Evolutionary conservation across 768 basidiomycete genomes (phyloP), one percentile per base, ranked within the genome.

Genomic region (Hirschioporus abietinus): DNA sequence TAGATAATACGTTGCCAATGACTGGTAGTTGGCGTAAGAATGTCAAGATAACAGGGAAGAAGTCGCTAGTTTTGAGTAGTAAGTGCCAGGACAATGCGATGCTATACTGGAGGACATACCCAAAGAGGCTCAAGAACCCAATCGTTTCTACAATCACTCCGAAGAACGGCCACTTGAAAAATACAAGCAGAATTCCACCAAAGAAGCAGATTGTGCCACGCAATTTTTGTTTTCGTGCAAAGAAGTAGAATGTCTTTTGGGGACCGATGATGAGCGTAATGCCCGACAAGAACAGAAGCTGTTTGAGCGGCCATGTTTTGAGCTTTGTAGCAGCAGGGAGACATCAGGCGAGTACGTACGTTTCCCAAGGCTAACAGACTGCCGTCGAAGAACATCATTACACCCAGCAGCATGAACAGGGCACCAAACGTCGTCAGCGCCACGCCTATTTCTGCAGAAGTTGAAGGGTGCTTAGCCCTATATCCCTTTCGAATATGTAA

Each of bases 41-140:
- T n/a, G 94, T 95, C 63, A 99, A 81, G 65, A 99, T 90, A 68
- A 99, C 97, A 7, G 97, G 97, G 86, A 99, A 99, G 83, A 99
- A 99, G 79, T 98, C 96, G 60, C 96, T 99, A 69, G 35, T 59
- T 30, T n/a, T 24, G 17, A 23, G 57, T 18, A n/a, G 24, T 25
- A 30, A 59, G 58, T 63, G 68, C 63, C 64, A 35, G 66, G 62
- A 27, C n/a, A 52, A 62, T 69, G 63, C 64, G 63, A 60, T 42
- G 12, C n/a, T n/a, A 52, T 5, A 20, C 12, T 20, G 27, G 7
- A 73, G 78, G 68, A 78, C 84, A 64, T 74, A 99, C 96, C 96
- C 96, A 74, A 99, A 99, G 58, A 99, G 83, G 76, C 97, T 98
- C 72, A 99, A 78, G 81, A 99, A 99, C 23, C 97, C 97, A 75